These are phyloP conservation scores for Paraconiothyrium brasiliense DNA, from an alignment of 2,329 filamentous ascomycete genomes.

Conservation along the genomic window DNA sequence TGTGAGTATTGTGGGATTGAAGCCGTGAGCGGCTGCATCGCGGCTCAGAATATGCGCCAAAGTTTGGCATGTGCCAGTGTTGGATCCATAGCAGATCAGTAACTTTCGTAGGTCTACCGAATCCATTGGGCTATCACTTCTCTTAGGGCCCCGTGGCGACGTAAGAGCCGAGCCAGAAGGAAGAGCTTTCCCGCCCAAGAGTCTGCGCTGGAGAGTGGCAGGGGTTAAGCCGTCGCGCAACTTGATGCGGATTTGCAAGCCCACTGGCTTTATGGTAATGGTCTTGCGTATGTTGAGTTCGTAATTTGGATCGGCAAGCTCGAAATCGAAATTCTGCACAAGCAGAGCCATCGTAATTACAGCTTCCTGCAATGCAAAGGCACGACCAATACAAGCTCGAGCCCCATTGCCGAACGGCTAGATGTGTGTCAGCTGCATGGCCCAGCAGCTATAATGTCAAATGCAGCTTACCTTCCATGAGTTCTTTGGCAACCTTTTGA, in stretches of 20 bases:
- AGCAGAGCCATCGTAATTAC: slow-evolving; percentile 48
- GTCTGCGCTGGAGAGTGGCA: slow-evolving; percentile 7
- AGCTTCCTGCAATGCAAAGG: slow-evolving; percentile 78
- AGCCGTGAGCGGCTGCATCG: slow-evolving; percentile 69
- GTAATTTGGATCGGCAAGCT: slow-evolving; percentile 69
- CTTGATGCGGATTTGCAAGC: slow-evolving; percentile 55
- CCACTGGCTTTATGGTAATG: slow-evolving; percentile 70
- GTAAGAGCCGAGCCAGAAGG: background rate
- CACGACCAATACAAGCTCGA: slow-evolving; percentile 75
- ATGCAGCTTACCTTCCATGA: slow-evolving; percentile 20
- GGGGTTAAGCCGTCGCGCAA: slow-evolving; percentile 9
- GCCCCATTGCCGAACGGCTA: slow-evolving; percentile 74
- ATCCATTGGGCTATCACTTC: background rate
- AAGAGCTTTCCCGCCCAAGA: background rate
- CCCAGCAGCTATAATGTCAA: background rate
- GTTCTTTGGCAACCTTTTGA: slow-evolving; percentile 24
- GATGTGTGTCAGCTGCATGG: slow-evolving; percentile 2
- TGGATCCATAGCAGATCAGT: slow-evolving; percentile 74
- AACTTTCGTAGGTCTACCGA: background rate
- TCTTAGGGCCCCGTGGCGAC: background rate
- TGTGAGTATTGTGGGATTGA: slow-evolving; percentile 53
- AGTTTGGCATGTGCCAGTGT: slow-evolving; percentile 77
- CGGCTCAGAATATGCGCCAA: slow-evolving; percentile 71
- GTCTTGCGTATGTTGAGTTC: slow-evolving; percentile 63
- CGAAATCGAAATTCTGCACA: slow-evolving; percentile 76